Conservation (phyloP, 495 filamentous ascomycete species). For the Lentithecium fluviatile region DNA sequence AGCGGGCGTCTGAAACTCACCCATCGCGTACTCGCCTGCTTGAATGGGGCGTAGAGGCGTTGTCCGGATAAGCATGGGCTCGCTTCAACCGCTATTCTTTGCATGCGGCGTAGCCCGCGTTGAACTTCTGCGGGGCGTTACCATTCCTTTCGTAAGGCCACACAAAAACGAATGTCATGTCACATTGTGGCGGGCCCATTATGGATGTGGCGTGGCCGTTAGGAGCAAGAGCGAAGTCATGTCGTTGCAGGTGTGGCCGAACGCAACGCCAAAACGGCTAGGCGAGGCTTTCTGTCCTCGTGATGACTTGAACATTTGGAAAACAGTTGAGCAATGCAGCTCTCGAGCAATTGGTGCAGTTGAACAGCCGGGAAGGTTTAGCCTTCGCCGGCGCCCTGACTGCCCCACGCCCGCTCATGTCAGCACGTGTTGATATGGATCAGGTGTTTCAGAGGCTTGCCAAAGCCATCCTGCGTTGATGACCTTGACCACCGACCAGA, state of each 20-base stretch:
- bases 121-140: not conserved
- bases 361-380: constrained; percentile 21
- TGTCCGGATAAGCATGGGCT: constrained; percentile 15
- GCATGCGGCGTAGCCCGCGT: constrained; percentile 12
- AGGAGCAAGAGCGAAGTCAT: constrained; percentile 15
- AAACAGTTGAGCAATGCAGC: not conserved
- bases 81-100: constrained; percentile 13
- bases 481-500: not conserved
- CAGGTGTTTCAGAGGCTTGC: not conserved
- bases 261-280: constrained; percentile 9
- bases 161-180: constrained; percentile 22
- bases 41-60: constrained; percentile 2
- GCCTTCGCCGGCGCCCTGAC: constrained; percentile 1
- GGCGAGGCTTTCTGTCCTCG: constrained; percentile 4
- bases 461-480: too few species aligned
- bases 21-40: constrained; percentile 10
- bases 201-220: not conserved
- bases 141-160: constrained; percentile 2
- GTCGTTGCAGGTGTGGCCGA: constrained; percentile 15
- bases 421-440: constrained; percentile 1
- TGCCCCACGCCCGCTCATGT: constrained; percentile 2
- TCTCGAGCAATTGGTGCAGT: too few species aligned
- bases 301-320: not conserved
- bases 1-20: constrained; percentile 32
- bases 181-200: constrained; percentile 6